Base-by-base conservation (phyloP, 345 rosid species). In the Firmiana major region DNA sequence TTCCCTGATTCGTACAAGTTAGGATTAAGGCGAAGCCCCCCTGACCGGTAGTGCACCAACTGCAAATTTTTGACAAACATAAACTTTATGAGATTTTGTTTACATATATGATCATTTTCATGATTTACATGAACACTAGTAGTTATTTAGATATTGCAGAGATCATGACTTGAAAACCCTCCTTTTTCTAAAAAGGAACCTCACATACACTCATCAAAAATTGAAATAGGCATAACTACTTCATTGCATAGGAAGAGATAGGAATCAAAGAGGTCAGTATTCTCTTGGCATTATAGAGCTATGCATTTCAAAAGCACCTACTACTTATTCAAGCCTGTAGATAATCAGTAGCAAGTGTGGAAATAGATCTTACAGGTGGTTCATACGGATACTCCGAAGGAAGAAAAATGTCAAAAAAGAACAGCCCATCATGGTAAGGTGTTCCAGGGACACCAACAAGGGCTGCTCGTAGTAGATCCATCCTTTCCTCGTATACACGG, bases 11-110 rank as follows among this genome's bases (percentile, higher is more conserved):
- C 97, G 0, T 92, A 93, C 81, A 96, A 68, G 84, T 96, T 93
- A 5, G 99, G 99, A 83, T 96, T 96, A 21, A 96, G 79, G n/a
- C 98, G 92, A 69, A 93, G 89, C 77, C 99, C 99, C 46, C 94
- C 89, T n/a, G 98, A 96, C 70, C 82, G 88, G 81, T 96, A 96
- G 80, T 92, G 88, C 71, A 92, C 94, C 83, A 81, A 73, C 99
- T 96, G 93, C 83, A 83, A 17, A 63, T 46, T 69, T 43, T 53
- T 60, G 38, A 54, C 38, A 55, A 55, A 55, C 26, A 59, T 51
- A 42, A 58, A 74, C 26, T 59, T 40, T 59, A 71, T 77, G 28
- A 58, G 69, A 79, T 63, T 40, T 12, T 59, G 5, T 51, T 64
- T 21, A 66, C 19, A 54, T 21, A 48, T 40, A 78, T 26, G 21